Evolutionary conservation across 306 rosid species (phyloP).

Genomic region (Fragaria vesca): DNA sequence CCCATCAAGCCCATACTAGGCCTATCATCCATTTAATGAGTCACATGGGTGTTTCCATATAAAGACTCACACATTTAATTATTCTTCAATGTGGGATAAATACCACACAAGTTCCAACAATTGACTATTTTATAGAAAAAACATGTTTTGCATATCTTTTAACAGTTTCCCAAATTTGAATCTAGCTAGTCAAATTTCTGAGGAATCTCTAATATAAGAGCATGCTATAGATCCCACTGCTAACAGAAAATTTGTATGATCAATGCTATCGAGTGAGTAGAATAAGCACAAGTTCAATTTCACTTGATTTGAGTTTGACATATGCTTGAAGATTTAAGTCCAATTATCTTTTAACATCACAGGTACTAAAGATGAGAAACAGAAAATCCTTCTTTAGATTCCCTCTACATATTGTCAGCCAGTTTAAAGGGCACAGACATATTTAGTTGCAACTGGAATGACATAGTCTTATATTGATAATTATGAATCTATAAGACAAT

Average conservation of each 20-base stretch:
- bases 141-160: neutral
- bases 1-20: too few species aligned
- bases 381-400: conserved; percentile 6
- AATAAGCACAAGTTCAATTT: neutral
- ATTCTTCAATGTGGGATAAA: too few species aligned
- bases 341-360: conserved; percentile 1
- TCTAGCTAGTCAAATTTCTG: neutral
- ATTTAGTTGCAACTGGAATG: neutral
- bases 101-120: too few species aligned
- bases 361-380: neutral
- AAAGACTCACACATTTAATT: too few species aligned
- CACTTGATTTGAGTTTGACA: neutral
- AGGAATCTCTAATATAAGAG: neutral
- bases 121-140: neutral
- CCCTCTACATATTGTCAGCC: neutral
- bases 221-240: neutral
- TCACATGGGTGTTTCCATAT: too few species aligned
- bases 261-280: neutral
- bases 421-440: neutral
- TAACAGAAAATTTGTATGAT: neutral
- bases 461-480: neutral
- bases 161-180: neutral
- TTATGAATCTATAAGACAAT: neutral
- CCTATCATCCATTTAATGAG: too few species aligned
- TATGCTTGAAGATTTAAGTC: neutral